Conservation (phyloP, 345 rosid genomes). For the Dovyalis caffra region DNA sequence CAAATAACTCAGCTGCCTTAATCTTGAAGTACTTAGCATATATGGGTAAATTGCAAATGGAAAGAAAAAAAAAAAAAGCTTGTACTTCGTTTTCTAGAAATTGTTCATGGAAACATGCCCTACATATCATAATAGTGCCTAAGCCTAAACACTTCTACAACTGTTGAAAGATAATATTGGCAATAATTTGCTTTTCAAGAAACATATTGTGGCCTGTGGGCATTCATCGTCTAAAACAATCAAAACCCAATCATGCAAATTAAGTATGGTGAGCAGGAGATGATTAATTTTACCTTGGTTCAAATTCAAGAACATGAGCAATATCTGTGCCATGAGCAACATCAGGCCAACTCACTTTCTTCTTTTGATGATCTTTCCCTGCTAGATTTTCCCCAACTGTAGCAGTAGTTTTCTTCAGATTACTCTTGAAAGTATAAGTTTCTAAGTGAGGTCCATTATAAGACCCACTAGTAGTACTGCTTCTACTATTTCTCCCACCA, state of each 20-base stretch:
- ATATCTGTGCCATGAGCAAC: constrained; percentile 68
- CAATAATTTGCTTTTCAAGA: neutral
- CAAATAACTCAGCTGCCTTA: neutral
- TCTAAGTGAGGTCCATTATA: constrained; percentile 32
- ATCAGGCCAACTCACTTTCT: constrained; percentile 82
- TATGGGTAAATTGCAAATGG: neutral
- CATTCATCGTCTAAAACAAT: neutral
- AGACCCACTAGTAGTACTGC: constrained; percentile 23
- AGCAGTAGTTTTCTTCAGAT: constrained; percentile 41
- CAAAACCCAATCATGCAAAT: neutral
- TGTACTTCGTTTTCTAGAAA: neutral
- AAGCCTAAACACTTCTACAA: neutral
- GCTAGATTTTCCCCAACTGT: constrained; percentile 20
- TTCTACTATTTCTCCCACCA: constrained; percentile 1
- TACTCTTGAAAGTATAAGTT: constrained; percentile 50
- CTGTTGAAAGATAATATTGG: neutral
- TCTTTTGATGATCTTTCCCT: constrained; percentile 31
- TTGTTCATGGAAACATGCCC: constrained; percentile 1
- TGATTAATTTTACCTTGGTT: constrained; percentile 45
- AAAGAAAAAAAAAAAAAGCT: neutral
- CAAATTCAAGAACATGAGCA: constrained; percentile 72
- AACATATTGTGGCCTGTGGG: neutral
- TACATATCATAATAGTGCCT: neutral
- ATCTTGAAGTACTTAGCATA: neutral
- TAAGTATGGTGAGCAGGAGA: neutral